phyloP scores from a whole-genome alignment of 345 rosid species.

The Hibiscus trionum region DNA sequence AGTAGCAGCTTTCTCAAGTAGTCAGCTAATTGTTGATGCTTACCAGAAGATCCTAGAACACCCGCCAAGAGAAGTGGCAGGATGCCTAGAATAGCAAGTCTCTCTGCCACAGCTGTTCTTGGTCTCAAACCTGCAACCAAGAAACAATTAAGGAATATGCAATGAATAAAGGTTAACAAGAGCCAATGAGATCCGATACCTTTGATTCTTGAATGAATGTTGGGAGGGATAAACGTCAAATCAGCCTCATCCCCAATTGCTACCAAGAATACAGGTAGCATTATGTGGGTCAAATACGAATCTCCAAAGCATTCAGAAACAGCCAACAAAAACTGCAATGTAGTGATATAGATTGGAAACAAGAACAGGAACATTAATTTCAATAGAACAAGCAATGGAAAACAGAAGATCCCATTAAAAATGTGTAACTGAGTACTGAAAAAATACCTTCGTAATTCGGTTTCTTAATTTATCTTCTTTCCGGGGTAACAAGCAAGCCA shows the following conservation, averaged over 20 bases:
- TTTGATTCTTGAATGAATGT: slow-evolving; percentile 55
- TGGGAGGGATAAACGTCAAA: slow-evolving; percentile 56
- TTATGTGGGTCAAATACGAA: slow-evolving; percentile 71
- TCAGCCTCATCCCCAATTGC: slow-evolving; percentile 79
- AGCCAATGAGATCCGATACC: slow-evolving; percentile 29
- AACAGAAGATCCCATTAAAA: not conserved
- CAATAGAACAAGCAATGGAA: slow-evolving; percentile 9
- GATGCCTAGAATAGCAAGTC: slow-evolving; percentile 66
- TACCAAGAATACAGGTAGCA: slow-evolving; percentile 74
- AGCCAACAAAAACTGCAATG: slow-evolving; percentile 73
- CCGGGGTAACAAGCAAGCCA: slow-evolving; percentile 72
- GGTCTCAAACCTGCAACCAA: slow-evolving; percentile 73
- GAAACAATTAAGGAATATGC: slow-evolving; percentile 18
- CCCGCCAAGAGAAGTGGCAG: slow-evolving; percentile 90
- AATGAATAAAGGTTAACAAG: slow-evolving; percentile 2
- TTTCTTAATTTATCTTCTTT: slow-evolving; percentile 87
- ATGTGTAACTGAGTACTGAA: slow-evolving; percentile 3
- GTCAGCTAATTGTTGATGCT: slow-evolving; percentile 52
- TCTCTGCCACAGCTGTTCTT: slow-evolving; percentile 66
- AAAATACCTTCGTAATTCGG: slow-evolving; percentile 65
- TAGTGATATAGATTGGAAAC: slow-evolving; percentile 18
- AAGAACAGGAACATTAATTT: slow-evolving; percentile 6
- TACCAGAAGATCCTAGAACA: slow-evolving; percentile 81
- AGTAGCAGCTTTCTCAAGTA: slow-evolving; percentile 75
- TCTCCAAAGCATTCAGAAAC: slow-evolving; percentile 65